Percentiles rank a stretch among this genome's conserved stretches.
phyloP scores from a whole-genome alignment of 805 yeast genomes.

The Nakazawaea molendinolei region DNA sequence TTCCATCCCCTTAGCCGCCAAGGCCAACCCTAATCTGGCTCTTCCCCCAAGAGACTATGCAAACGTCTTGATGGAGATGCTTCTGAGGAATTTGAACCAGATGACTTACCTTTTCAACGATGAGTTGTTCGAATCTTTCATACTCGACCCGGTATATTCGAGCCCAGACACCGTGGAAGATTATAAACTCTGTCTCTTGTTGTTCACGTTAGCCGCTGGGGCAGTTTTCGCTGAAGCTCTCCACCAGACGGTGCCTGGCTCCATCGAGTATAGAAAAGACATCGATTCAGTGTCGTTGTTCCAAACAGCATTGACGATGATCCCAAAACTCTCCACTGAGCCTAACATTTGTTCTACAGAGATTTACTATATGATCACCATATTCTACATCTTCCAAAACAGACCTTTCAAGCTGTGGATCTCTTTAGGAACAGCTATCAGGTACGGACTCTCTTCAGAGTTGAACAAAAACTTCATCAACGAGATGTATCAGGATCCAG shows the following conservation, averaged over 20 bases:
- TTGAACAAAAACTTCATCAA: constrained; percentile 31
- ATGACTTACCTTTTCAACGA: constrained; percentile 32
- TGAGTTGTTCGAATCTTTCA: constrained; percentile 22
- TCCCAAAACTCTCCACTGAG: constrained; percentile 29
- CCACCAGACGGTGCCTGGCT: constrained; percentile 18
- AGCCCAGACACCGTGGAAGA: constrained; percentile 22
- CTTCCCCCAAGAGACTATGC: constrained; percentile 26
- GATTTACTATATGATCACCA: constrained; percentile 23
- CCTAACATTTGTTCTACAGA: constrained; percentile 35
- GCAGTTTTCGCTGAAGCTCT: constrained; percentile 30
- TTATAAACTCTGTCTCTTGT: constrained; percentile 26
- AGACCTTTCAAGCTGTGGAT: constrained; percentile 38
- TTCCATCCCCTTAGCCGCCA: too few relatives aligned
- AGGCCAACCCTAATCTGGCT: too few relatives aligned
- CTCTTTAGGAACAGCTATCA: constrained; percentile 33
- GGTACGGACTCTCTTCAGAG: constrained; percentile 36
- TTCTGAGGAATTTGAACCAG: constrained; percentile 32
- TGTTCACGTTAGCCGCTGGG: constrained; percentile 35
- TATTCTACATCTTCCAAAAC: constrained; percentile 32
- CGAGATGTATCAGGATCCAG: constrained; percentile 26
- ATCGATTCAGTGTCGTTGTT: constrained; percentile 27
- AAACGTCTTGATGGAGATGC: constrained; percentile 25
- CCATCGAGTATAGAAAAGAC: constrained; percentile 17
- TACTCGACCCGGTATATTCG: constrained; percentile 26
- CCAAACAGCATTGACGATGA: constrained; percentile 27